Conservation (phyloP, 768 basidiomycete species). For the Tephrocybe rancida region DNA sequence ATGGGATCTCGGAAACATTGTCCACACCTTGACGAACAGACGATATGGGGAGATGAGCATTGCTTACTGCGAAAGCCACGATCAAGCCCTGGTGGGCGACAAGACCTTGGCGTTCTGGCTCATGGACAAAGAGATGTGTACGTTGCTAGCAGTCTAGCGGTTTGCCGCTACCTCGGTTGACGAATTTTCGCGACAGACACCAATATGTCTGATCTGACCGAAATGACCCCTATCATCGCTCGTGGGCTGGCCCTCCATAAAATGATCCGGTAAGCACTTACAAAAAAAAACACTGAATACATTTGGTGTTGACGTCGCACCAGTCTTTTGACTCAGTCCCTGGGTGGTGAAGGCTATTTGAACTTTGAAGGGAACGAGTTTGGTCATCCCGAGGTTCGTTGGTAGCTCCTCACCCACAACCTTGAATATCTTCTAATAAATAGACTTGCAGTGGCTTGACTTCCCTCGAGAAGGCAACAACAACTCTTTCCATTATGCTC, state of each 20-base stretch:
- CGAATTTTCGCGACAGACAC: slow-evolving; percentile 57
- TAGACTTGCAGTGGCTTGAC: slow-evolving; percentile 84
- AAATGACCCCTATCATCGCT: slow-evolving; percentile 82
- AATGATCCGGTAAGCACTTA: slow-evolving; percentile 77
- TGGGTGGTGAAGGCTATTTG: slow-evolving; percentile 97
- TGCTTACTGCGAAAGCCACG: slow-evolving; percentile 94
- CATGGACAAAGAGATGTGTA: slow-evolving; percentile 99
- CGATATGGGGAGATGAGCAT: slow-evolving; percentile 90
- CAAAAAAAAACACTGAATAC: slow-evolving; percentile 17
- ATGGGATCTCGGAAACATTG: slow-evolving; percentile 89
- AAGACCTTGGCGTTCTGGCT: slow-evolving; percentile 99
- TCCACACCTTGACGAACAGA: slow-evolving; percentile 88
- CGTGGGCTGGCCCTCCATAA: slow-evolving; percentile 94
- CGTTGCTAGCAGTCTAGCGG: slow-evolving; percentile 26
- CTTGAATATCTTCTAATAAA: background rate
- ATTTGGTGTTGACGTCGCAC: slow-evolving; percentile 1
- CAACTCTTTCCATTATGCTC: slow-evolving; percentile 96
- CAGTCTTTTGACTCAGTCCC: slow-evolving; percentile 86
- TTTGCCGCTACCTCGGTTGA: background rate
- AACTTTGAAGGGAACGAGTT: slow-evolving; percentile 99
- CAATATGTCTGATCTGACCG: slow-evolving; percentile 88
- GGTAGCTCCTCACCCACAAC: background rate
- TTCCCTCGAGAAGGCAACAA: slow-evolving; percentile 96
- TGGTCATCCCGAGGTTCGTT: slow-evolving; percentile 88
- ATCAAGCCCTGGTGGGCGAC: slow-evolving; percentile 98